Base-by-base conservation (phyloP, 169 alveolate genomes). In the Plasmodium sp. region DNA sequence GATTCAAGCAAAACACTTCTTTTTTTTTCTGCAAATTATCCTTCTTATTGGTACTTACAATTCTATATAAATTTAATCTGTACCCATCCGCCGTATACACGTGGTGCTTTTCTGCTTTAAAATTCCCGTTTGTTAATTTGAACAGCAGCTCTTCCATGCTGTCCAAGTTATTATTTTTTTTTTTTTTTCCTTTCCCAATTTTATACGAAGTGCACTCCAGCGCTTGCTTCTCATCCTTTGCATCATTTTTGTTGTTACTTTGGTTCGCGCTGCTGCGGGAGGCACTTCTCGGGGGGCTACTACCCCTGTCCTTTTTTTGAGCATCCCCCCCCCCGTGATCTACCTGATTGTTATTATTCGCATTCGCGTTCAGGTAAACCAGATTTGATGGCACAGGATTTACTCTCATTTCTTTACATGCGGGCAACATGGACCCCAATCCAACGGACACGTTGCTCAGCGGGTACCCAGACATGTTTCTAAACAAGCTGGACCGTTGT, bases 71-170 rank as follows among this genome's bases (percentile, higher is more conserved):
- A 86, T 86, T 86, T 86, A 86, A 43, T 36, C 81, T 75, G 62
- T 86, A 86, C 18, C 93, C 93, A 86, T 86, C 93, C 7, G 34
- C 5, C 16, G 93, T 86, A 43, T 86, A 86, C 6, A 75, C 93
- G 77, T 86, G 18, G 67, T 86, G 93, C 67, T 86, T 75, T 77
- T 86, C 86, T 54, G 85, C 86, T 77, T 75, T 86, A 41, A 48
- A 33, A 12, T 86, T 79, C 10, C 81, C 85, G 34, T 86, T 5
- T 9, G 93, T 86, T 75, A 75, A 27, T 3, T 86, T 67, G 67
- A 33, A 22, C 16, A 86, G 6, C 14, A 74, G 3, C 71, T 48
- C 31, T 77, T 86, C 86, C 93, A 86, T 86, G 18, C 7, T 14
- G 67, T 86, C 93, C 7, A 48, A n/a, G 6, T 71, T 84, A 41